These are phyloP conservation scores for Lentinula sp. DNA, from an alignment of 768 basidiomycete species.

Conservation along the genomic window DNA sequence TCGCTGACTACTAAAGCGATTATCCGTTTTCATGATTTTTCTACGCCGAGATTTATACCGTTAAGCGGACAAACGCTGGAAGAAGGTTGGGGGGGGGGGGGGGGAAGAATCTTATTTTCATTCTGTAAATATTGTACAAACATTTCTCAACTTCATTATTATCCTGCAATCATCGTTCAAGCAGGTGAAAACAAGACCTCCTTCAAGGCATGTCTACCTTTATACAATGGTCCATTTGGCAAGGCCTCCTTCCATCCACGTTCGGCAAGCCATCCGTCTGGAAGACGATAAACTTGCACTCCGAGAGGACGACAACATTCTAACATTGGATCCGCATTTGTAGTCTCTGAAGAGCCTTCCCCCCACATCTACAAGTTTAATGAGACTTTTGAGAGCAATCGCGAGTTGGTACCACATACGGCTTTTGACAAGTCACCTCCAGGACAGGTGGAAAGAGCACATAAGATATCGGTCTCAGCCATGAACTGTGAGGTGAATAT, in stretches of 20 bases:
- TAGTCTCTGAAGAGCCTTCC: conserved; percentile 1
- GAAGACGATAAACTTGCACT: conserved; percentile 11
- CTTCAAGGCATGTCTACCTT: conserved; percentile 6
- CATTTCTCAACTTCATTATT: no score
- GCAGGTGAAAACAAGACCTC: background rate
- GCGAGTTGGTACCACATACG: background rate
- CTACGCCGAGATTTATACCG: no score
- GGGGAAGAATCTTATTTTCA: no score
- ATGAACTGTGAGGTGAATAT: conserved; percentile 6
- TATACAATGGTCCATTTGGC: conserved; percentile 1
- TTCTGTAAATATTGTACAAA: no score
- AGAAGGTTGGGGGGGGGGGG: no score
- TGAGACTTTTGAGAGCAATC: background rate
- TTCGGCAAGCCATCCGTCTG: conserved; percentile 5
- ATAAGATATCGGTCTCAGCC: conserved; percentile 12
- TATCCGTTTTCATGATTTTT: no score
- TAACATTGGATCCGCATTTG: conserved; percentile 4
- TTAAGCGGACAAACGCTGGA: no score
- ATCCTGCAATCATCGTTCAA: no score
- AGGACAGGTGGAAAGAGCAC: conserved; percentile 13
- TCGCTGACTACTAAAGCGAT: no score
- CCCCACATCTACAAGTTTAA: conserved; percentile 9
- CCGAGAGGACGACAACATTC: conserved; percentile 13
- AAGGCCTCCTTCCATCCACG: conserved; percentile 9
- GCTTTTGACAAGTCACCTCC: conserved; percentile 14